Percentiles rank a stretch among this genome's conserved stretches.
These are phyloP conservation scores for Entophlyctis luteolus DNA, from an alignment of 192 early-diverging fungal genomes.

Conservation along the genomic window DNA sequence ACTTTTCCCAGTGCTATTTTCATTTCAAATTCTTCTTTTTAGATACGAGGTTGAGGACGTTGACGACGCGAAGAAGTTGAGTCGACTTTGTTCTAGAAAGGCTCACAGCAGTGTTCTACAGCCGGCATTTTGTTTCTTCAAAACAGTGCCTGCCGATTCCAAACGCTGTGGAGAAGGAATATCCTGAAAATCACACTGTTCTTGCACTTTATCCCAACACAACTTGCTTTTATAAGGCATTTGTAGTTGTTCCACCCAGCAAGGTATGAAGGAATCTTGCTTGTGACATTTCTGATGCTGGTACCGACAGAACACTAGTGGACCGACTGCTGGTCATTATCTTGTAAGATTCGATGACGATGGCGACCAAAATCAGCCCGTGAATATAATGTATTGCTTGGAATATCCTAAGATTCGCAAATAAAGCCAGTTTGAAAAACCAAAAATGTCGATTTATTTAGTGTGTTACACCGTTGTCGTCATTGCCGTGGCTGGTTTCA, in stretches of 20 bases:
- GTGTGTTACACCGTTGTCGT: no score
- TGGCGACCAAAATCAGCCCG: constrained; percentile 26
- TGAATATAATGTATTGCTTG: constrained; percentile 1
- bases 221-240: constrained; percentile 48
- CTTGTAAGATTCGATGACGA: constrained; percentile 47
- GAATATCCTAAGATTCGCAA: constrained; percentile 3
- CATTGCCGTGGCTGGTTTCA: no score
- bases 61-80: constrained; percentile 36
- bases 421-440: no score
- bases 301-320: not conserved
- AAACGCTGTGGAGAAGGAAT: constrained; percentile 22
- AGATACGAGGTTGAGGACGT: constrained; percentile 48
- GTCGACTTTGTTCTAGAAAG: not conserved
- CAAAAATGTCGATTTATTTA: no score
- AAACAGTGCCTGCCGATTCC: not conserved
- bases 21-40: not conserved
- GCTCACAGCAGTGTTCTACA: not conserved
- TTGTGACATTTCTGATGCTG: not conserved
- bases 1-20: not conserved
- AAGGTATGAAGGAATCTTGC: constrained; percentile 14
- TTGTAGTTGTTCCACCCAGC: constrained; percentile 28
- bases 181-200: constrained; percentile 35
- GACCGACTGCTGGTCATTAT: constrained; percentile 14
- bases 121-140: not conserved
- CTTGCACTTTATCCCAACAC: constrained; percentile 44